These are phyloP conservation scores for Kazachstania sp. DNA, from an alignment of 1,139 yeast species.

Conservation along the genomic window DNA sequence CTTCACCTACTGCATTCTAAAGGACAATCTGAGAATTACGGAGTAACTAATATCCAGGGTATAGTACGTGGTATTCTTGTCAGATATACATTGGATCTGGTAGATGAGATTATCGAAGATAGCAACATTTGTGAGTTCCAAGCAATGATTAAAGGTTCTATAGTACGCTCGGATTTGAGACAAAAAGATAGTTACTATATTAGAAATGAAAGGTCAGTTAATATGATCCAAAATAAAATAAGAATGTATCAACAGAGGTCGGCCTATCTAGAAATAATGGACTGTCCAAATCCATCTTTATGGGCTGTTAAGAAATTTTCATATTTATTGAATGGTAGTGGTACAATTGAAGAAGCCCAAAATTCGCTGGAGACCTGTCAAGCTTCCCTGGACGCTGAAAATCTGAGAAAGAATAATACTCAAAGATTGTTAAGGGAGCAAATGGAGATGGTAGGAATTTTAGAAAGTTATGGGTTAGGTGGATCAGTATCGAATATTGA, in stretches of 20 bases:
- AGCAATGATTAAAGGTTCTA: conserved; percentile 32
- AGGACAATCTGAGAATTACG: conserved; percentile 2
- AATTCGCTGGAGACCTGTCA: conserved; percentile 58
- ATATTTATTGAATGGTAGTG: conserved; percentile 64
- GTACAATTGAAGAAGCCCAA: conserved; percentile 69
- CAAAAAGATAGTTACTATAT: conserved; percentile 47
- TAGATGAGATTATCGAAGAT: conserved; percentile 42
- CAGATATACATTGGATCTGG: conserved; percentile 43
- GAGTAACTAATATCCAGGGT: conserved; percentile 34
- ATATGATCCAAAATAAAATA: conserved; percentile 66
- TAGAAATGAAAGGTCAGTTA: conserved; percentile 46
- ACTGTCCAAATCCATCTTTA: conserved; percentile 67
- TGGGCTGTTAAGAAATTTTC: conserved; percentile 72
- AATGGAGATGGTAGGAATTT: conserved; percentile 15
- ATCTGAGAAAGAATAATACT: conserved; percentile 52
- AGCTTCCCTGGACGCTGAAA: conserved; percentile 70
- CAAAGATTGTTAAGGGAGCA: conserved; percentile 21
- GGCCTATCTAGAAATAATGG: conserved; percentile 66
- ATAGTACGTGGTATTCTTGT: conserved; percentile 40
- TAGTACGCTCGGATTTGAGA: conserved; percentile 24
- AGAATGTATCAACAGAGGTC: conserved; percentile 59
- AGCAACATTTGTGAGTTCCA: conserved; percentile 34
- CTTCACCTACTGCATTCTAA: not conserved
- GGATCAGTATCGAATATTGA: conserved; percentile 1
- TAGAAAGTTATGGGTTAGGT: conserved; percentile 15